phyloP scores from a whole-genome alignment of 2,329 filamentous ascomycete genomes.

The Alternaria hordeiaustralica region DNA sequence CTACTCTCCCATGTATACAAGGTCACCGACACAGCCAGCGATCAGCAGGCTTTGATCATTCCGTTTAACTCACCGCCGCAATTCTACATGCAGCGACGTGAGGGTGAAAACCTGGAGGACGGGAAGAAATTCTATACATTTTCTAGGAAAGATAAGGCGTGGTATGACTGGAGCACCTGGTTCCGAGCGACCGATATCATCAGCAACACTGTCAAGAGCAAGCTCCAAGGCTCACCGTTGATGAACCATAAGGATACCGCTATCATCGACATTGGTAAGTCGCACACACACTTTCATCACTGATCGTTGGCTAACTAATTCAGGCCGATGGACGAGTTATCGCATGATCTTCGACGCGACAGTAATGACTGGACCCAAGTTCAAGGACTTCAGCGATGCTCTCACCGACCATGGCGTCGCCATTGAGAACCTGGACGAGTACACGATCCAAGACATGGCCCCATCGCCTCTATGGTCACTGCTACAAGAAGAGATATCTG shows the following conservation, averaged over 20 bases:
- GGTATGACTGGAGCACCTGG: conserved; percentile 66
- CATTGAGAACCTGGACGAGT: conserved; percentile 53
- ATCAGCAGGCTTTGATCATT: conserved; percentile 35
- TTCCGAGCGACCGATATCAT: conserved; percentile 69
- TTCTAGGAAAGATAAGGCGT: conserved; percentile 45
- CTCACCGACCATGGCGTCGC: conserved; percentile 77
- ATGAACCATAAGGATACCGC: conserved; percentile 53
- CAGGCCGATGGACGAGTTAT: conserved; percentile 65
- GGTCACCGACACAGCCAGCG: conserved; percentile 10
- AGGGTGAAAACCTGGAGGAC: conserved; percentile 15
- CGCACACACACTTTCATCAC: too few relatives aligned
- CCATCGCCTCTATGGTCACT: conserved; percentile 30
- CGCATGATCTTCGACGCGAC: conserved; percentile 55
- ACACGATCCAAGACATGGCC: conserved; percentile 47
- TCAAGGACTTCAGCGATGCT: conserved; percentile 57
- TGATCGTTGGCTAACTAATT: too few relatives aligned
- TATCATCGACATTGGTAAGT: conserved; percentile 65
- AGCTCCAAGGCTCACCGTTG: conserved; percentile 26
- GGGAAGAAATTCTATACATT: conserved; percentile 18
- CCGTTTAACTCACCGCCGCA: conserved; percentile 50
- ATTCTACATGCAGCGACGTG: conserved; percentile 49
- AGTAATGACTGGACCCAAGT: conserved; percentile 42
- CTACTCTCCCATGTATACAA: conserved; percentile 52
- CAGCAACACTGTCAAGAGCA: conserved; percentile 42
- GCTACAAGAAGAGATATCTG: conserved; percentile 38